These are phyloP conservation scores for Lepraria neglecta DNA, from an alignment of 495 filamentous ascomycete genomes.

Conservation along the genomic window DNA sequence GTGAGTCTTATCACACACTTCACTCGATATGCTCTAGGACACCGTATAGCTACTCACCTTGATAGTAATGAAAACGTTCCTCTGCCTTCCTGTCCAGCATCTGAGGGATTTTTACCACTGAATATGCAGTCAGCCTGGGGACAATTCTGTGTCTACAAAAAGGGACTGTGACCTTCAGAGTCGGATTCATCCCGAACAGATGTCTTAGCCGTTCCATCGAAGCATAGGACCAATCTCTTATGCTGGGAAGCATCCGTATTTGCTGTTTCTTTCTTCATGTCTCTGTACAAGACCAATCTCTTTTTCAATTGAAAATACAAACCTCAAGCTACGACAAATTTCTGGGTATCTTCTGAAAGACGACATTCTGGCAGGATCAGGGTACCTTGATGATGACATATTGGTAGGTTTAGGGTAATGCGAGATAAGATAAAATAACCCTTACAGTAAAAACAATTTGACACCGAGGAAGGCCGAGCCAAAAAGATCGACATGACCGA, in stretches of 20 bases:
- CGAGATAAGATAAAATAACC: too few species aligned
- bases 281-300: not conserved
- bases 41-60: conserved; percentile 20
- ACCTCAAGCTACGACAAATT: too few species aligned
- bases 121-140: not conserved
- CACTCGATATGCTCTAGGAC: too few species aligned
- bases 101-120: conserved; percentile 38
- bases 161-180: conserved; percentile 30
- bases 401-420: too few species aligned
- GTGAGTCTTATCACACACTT: too few species aligned
- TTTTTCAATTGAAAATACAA: too few species aligned
- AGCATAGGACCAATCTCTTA: conserved; percentile 36
- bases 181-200: conserved; percentile 38
- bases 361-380: too few species aligned
- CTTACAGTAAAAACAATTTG: too few species aligned
- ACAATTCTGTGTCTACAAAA: not conserved
- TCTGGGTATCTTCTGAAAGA: too few species aligned
- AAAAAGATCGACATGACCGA: too few species aligned
- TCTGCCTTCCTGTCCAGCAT: conserved; percentile 35
- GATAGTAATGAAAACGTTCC: conserved; percentile 36
- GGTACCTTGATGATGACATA: too few species aligned
- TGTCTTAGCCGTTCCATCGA: conserved; percentile 43
- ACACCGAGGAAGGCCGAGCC: too few species aligned
- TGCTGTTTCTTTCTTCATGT: not conserved
- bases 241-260: not conserved